Conservation (phyloP, 106 monocot species). For the Chionographis japonica region DNA sequence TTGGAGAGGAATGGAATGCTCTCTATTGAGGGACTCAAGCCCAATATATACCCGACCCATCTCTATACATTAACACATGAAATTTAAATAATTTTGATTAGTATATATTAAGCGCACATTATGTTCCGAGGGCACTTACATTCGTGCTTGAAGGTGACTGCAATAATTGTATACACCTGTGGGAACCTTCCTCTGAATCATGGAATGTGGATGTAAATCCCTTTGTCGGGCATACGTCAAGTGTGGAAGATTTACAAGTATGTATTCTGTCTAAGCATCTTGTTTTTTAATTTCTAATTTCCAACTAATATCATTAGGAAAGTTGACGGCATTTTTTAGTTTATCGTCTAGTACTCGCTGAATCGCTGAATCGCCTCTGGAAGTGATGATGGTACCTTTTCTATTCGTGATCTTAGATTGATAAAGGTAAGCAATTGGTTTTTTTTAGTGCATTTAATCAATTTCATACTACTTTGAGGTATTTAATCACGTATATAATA, state of each 20-base stretch:
- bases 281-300: too few relatives aligned
- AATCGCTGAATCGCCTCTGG: slow-evolving; percentile 62
- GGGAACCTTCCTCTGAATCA: slow-evolving; percentile 40
- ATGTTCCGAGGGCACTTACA: not conserved
- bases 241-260: slow-evolving; percentile 55
- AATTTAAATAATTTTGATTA: too few relatives aligned
- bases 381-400: slow-evolving; percentile 51
- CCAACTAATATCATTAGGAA: too few relatives aligned
- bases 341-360: too few relatives aligned
- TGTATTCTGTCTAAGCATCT: slow-evolving; percentile 12
- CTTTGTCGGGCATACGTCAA: slow-evolving; percentile 40
- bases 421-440: slow-evolving; percentile 23
- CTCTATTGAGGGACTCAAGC: too few relatives aligned
- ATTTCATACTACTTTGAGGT: slow-evolving; percentile 7
- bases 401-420: slow-evolving; percentile 46
- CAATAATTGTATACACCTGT: slow-evolving; percentile 31
- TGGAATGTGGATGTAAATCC: slow-evolving; percentile 46
- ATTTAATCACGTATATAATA: too few relatives aligned
- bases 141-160: slow-evolving; percentile 32
- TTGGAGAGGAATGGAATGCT: too few relatives aligned
- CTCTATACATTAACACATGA: too few relatives aligned
- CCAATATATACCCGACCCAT: too few relatives aligned
- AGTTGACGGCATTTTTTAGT: too few relatives aligned
- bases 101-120: too few relatives aligned
- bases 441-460: too few relatives aligned